Conservation (phyloP, 768 basidiomycete genomes). For the Tricholoma bakamatsutake region DNA sequence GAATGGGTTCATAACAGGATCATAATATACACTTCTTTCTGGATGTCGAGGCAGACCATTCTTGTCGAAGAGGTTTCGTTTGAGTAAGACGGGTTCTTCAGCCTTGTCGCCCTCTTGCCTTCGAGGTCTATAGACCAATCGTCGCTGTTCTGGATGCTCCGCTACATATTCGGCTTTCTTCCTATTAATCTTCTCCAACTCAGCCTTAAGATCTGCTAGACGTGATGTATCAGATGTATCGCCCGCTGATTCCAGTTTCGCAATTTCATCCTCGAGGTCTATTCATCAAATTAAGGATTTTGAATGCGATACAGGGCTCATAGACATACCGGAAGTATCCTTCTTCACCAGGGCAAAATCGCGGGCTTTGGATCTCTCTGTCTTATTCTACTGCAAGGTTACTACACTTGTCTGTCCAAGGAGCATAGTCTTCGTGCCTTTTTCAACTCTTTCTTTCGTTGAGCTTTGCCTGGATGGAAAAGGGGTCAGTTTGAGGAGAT, state of each 20-base stretch:
- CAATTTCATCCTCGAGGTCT: conserved; percentile 84
- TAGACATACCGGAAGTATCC: conserved; percentile 69
- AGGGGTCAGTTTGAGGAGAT: neutral
- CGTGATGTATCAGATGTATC: conserved; percentile 52
- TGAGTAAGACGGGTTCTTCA: conserved; percentile 35
- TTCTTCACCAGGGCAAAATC: conserved; percentile 94
- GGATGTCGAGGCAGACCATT: conserved; percentile 85
- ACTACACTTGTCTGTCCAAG: conserved; percentile 8
- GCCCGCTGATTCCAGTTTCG: conserved; percentile 48
- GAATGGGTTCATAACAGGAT: conserved; percentile 88
- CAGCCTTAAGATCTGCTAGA: conserved; percentile 64
- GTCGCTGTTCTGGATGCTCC: conserved; percentile 89
- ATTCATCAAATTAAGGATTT: neutral
- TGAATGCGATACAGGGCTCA: neutral
- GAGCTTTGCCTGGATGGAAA: conserved; percentile 68
- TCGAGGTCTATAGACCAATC: conserved; percentile 67
- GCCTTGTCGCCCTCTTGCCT: conserved; percentile 38
- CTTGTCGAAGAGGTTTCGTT: conserved; percentile 71
- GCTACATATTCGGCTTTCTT: conserved; percentile 90
- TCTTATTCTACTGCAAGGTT: conserved; percentile 78
- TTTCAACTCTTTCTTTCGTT: conserved; percentile 91
- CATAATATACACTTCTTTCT: conserved; percentile 90
- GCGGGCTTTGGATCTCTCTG: conserved; percentile 69
- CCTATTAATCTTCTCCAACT: conserved; percentile 73
- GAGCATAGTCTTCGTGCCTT: conserved; percentile 50